Conservation (phyloP, 257 asterid genomes). For the Thymus quinquecostatus region DNA sequence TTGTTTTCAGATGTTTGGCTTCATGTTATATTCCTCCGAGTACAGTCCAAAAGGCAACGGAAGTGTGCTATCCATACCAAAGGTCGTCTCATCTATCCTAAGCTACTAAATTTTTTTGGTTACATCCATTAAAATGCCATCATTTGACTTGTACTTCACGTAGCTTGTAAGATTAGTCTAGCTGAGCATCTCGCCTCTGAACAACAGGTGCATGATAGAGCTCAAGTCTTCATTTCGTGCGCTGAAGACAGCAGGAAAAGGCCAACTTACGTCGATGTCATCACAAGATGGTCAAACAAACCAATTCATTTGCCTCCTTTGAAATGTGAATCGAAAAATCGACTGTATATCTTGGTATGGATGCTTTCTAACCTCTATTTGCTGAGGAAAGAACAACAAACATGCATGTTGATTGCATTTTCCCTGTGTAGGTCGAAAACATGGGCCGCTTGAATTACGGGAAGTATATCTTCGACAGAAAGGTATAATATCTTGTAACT, state of each 20-base stretch:
- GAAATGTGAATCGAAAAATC: slow-evolving; percentile 52
- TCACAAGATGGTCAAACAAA: slow-evolving; percentile 72
- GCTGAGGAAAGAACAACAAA: not conserved
- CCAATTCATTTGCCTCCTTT: slow-evolving; percentile 65
- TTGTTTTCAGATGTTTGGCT: slow-evolving; percentile 83
- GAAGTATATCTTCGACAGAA: slow-evolving; percentile 66
- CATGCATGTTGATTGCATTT: slow-evolving; percentile 23
- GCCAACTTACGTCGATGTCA: slow-evolving; percentile 68
- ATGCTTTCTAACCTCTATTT: slow-evolving; percentile 17
- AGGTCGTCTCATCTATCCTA: slow-evolving; percentile 52
- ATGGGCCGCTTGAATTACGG: slow-evolving; percentile 98
- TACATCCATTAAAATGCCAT: not conserved
- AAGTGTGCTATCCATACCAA: slow-evolving; percentile 63
- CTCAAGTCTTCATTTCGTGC: slow-evolving; percentile 90
- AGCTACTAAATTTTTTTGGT: slow-evolving; percentile 18
- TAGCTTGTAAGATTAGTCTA: not conserved
- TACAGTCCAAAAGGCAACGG: slow-evolving; percentile 56
- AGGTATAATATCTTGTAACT: slow-evolving; percentile 53
- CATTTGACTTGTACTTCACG: not conserved
- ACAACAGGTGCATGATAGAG: slow-evolving; percentile 94
- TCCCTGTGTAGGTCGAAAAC: slow-evolving; percentile 77
- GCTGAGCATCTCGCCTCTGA: slow-evolving; percentile 13
- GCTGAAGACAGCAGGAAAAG: slow-evolving; percentile 50
- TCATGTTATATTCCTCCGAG: slow-evolving; percentile 70
- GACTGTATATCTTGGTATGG: slow-evolving; percentile 72